Evolutionary conservation across 441 rosid genomes (phyloP).

Genomic region (Erodium texanum): DNA sequence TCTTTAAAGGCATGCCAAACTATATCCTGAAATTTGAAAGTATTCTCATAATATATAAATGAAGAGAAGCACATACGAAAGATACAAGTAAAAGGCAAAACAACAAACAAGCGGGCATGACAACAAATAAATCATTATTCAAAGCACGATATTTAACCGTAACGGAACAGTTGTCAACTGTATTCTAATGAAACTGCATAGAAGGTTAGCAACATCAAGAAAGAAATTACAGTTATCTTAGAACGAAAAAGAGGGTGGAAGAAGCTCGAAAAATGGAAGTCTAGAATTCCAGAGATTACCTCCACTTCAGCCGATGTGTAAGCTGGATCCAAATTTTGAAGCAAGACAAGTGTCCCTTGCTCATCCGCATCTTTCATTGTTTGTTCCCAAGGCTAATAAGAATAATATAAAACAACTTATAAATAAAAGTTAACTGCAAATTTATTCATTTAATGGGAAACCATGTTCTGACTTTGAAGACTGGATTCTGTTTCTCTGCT

Average conservation of each 20-base stretch:
- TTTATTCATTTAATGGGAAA: not conserved
- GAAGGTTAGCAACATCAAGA: not conserved
- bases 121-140: constrained; percentile 10
- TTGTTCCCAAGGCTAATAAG: constrained; percentile 65
- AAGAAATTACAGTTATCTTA: not conserved
- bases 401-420: constrained; percentile 13
- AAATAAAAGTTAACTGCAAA: constrained; percentile 13
- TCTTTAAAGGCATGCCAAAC: constrained; percentile 52
- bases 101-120: constrained; percentile 1
- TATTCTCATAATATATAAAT: constrained; percentile 3
- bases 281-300: constrained; percentile 31
- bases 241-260: no score
- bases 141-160: not conserved
- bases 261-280: not conserved
- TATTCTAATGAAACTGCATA: not conserved
- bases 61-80: not conserved
- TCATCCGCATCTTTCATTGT: constrained; percentile 41
- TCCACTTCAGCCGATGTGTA: constrained; percentile 57
- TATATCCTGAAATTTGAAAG: constrained; percentile 43
- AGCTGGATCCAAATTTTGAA: constrained; percentile 67
- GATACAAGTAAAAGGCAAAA: not conserved
- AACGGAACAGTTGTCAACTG: not conserved
- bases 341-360: constrained; percentile 48
- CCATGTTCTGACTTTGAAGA: no score
- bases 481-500: no score